Base-by-base conservation (phyloP, 345 rosid species). In the Noccaea caerulescens region DNA sequence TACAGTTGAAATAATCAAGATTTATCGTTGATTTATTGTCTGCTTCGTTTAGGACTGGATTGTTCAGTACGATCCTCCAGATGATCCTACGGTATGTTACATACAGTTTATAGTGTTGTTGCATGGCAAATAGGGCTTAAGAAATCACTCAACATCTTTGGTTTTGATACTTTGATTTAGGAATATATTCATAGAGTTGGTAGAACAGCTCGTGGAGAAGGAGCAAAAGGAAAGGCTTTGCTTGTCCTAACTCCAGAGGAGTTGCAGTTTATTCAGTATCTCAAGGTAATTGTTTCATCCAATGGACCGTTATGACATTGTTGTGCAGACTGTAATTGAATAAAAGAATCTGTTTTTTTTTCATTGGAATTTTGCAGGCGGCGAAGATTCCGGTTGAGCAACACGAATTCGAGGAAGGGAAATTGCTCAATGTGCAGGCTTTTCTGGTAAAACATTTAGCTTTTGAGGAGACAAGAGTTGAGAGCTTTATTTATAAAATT, bases 181-280 rank as follows among this genome's bases (percentile, higher is more conserved):
- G 98, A 91, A 76, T 94, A 94, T 76, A 87, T 94, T 68, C 99
- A 94, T 75, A 83, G 99, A 81, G 99, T 94, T 63, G 99, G 99
- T 76, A 89, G 97, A 75, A 94, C 98, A 70, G 98, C 99, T 36
- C 98, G 98, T 77, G 99, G 99, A n/a, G 98, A 94, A 86, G 99
- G 95, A 66, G 91, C 85, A 65, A 85, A 82, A 76, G 99, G 99
- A 50, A 91, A 89, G 71, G 99, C 99, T 25, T 61, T 94, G 66
- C 93, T 91, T 62, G 87, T 91, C 65, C 63, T 94, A 55, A 94
- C 87, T 68, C 96, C 96, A 14, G 86, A 88, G 41, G 99, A 94
- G 83, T 71, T 89, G 41, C 88, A 84, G 55, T 94, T 91, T 82
- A 81, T 94, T 78, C 88, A 79, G 44, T 88, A 89, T 77, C 88